A percentile compares a stretch with the other conserved stretches of the same genome.
Conservation (phyloP, 495 filamentous ascomycete genomes). For the Eremomyces bilateralis region DNA sequence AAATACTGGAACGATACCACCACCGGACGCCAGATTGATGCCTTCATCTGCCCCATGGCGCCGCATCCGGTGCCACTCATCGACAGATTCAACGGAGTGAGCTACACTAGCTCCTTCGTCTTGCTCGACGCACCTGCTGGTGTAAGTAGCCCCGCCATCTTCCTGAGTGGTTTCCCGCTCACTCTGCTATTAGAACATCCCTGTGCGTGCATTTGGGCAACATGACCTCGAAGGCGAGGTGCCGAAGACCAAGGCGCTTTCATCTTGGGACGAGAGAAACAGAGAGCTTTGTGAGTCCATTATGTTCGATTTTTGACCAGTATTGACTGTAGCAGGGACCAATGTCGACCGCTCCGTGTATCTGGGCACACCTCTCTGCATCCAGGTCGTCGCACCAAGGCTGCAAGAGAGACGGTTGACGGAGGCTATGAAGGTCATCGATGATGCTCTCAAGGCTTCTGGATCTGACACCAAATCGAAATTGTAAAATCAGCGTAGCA, state of each 20-base stretch:
- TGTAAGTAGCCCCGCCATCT: conserved; percentile 5
- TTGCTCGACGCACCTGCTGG: conserved; percentile 42
- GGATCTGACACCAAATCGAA: too few species aligned
- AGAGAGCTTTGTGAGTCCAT: conserved; percentile 35
- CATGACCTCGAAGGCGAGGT: conserved; percentile 30
- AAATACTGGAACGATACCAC: conserved; percentile 28
- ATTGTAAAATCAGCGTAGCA: too few species aligned
- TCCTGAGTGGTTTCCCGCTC: too few species aligned
- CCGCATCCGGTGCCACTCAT: conserved; percentile 32
- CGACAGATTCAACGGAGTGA: conserved; percentile 37
- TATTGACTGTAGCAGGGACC: too few species aligned
- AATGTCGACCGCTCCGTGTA: conserved; percentile 33
- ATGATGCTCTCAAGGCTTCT: conserved; percentile 12
- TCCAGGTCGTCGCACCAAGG: conserved; percentile 40
- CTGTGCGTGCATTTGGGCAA: conserved; percentile 26
- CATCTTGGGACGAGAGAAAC: conserved; percentile 40
- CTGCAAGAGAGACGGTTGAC: conserved; percentile 34
- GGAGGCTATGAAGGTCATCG: conserved; percentile 30
- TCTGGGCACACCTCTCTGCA: conserved; percentile 29
- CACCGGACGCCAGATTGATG: conserved; percentile 13
- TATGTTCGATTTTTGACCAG: conserved; percentile 1
- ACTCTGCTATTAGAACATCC: too few species aligned
- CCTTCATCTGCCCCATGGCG: conserved; percentile 19
- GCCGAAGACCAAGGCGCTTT: conserved; percentile 17
- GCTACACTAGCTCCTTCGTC: conserved; percentile 39